Evolutionary conservation across 768 basidiomycete species (phyloP).

Genomic region (Suillus sp.): DNA sequence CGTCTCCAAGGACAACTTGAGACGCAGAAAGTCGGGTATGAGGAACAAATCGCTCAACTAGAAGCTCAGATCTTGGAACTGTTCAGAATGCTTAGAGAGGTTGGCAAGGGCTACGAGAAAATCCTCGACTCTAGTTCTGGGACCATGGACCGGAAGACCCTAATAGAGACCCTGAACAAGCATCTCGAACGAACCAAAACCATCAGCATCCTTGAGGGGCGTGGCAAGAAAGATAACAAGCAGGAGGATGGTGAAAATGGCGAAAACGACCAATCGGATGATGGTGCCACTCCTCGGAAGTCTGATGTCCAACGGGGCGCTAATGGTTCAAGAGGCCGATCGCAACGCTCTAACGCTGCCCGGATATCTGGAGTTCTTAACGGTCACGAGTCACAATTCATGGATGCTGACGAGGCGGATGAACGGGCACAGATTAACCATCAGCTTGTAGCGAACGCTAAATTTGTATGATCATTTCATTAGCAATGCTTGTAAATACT

Average conservation of each 20-base stretch:
- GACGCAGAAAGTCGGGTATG: conserved; percentile 75
- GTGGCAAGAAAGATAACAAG: conserved; percentile 34
- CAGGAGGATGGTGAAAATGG: conserved; percentile 33
- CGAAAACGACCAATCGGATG: conserved; percentile 37
- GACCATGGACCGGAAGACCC: conserved; percentile 75
- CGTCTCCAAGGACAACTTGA: conserved; percentile 77
- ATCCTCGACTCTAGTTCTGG: conserved; percentile 64
- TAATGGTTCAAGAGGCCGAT: conserved; percentile 35
- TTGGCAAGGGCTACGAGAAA: conserved; percentile 73
- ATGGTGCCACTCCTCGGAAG: conserved; percentile 61
- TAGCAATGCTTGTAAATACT: conserved; percentile 14
- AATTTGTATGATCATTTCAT: conserved; percentile 51
- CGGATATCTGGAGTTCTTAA: conserved; percentile 45
- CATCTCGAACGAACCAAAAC: conserved; percentile 84
- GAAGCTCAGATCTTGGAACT: conserved; percentile 93
- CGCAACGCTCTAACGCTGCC: conserved; percentile 34
- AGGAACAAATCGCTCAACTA: conserved; percentile 84
- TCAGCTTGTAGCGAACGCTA: conserved; percentile 74
- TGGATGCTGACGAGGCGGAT: conserved; percentile 85
- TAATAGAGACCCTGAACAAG: conserved; percentile 79
- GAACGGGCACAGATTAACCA: conserved; percentile 88
- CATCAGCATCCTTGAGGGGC: conserved; percentile 83
- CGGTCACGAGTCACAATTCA: conserved; percentile 77
- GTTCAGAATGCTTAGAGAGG: conserved; percentile 90
- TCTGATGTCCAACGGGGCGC: conserved; percentile 42